Conservation (phyloP, 1,139 yeast species). For the Geotrichum macrosporum region DNA sequence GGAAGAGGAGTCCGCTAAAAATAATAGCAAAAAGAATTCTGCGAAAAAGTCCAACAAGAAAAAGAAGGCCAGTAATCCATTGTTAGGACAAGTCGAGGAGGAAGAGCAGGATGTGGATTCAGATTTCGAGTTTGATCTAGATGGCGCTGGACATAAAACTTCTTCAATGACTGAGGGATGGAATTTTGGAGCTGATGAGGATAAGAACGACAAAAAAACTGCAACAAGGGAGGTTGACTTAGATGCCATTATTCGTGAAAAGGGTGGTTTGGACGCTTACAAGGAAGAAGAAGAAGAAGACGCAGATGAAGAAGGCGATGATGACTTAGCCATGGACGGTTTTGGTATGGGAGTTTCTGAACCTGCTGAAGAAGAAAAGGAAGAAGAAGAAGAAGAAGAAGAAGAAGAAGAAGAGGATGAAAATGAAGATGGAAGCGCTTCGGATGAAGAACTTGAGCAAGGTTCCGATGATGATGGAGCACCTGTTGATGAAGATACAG, state of each 20-base stretch:
- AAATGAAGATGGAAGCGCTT: conserved; percentile 33
- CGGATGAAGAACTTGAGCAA: conserved; percentile 31
- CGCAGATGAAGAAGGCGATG: conserved; percentile 45
- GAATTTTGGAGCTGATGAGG: conserved; percentile 57
- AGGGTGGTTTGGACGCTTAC: conserved; percentile 42
- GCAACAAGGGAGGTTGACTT: conserved; percentile 63
- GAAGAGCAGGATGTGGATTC: conserved; percentile 51
- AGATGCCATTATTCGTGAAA: conserved; percentile 74
- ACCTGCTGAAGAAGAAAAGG: conserved; percentile 31
- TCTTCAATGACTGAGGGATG: conserved; percentile 53
- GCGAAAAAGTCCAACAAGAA: conserved; percentile 30
- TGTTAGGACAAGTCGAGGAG: conserved; percentile 30
- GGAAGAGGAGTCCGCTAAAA: conserved; percentile 29
- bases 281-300: conserved; percentile 40
- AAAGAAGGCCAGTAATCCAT: conserved; percentile 23
- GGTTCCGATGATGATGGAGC: conserved; percentile 21
- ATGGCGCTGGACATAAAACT: conserved; percentile 53
- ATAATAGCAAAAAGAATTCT: conserved; percentile 24
- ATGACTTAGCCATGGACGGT: conserved; percentile 63
- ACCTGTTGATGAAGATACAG: conserved; percentile 31
- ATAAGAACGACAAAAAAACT: conserved; percentile 34
- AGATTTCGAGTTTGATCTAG: conserved; percentile 66
- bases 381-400: conserved; percentile 31
- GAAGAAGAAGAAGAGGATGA: conserved; percentile 32
- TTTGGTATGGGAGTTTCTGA: conserved; percentile 63